Evolutionary conservation across 2,329 filamentous ascomycete species (phyloP).

Genomic region (Akanthomyces uredinophilus): DNA sequence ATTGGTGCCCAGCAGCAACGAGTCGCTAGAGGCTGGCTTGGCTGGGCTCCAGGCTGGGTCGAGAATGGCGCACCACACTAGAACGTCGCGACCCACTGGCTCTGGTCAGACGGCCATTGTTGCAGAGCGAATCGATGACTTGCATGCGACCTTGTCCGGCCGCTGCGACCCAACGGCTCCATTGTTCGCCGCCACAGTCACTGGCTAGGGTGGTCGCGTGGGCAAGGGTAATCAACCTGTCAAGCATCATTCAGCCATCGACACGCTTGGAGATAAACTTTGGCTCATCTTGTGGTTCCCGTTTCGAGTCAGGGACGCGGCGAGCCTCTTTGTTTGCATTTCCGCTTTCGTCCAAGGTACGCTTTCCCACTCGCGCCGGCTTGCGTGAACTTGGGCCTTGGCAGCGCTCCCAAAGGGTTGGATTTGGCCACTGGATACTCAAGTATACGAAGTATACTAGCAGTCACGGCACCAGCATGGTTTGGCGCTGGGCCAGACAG

Average conservation of each 20-base stretch:
- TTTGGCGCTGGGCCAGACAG: neutral
- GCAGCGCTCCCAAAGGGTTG: neutral
- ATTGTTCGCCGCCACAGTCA: constrained; percentile 6
- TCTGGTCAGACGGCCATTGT: constrained; percentile 13
- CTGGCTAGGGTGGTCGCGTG: constrained; percentile 12
- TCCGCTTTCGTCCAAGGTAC: constrained; percentile 3
- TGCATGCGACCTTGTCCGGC: constrained; percentile 9
- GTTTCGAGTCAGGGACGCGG: constrained; percentile 11
- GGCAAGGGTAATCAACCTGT: neutral
- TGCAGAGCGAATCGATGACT: constrained; percentile 16
- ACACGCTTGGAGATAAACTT: neutral
- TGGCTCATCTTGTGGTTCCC: neutral
- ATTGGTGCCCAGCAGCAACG: constrained; percentile 4
- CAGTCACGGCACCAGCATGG: neutral
- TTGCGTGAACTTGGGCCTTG: constrained; percentile 12
- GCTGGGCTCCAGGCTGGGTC: constrained; percentile 6
- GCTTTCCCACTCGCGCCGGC: constrained; percentile 3
- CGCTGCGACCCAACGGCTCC: constrained; percentile 9
- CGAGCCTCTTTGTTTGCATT: constrained; percentile 1
- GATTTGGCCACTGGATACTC: neutral
- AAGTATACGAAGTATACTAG: neutral
- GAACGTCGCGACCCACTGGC: constrained; percentile 5
- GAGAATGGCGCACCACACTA: constrained; percentile 8
- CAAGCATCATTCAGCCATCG: neutral
- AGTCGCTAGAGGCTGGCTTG: neutral